Conservation (phyloP, 345 rosid genomes). For the Aquilaria yunnanensis region DNA sequence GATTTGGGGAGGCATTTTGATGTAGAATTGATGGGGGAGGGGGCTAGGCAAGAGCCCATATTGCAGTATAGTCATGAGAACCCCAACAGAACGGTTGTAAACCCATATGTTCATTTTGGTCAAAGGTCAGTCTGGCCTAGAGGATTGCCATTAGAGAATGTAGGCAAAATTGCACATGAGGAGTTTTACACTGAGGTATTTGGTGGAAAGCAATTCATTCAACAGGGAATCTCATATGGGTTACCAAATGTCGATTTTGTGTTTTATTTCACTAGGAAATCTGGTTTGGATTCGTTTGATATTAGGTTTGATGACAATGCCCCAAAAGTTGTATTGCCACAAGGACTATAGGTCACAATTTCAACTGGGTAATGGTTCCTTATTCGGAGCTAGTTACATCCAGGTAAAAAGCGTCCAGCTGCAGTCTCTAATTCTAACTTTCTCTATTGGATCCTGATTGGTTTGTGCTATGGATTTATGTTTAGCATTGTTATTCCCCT, state of each 20-base stretch:
- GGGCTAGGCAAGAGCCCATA: constrained; percentile 64
- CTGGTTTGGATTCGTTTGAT: not conserved
- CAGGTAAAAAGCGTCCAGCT: not conserved
- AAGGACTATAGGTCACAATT: constrained; percentile 1
- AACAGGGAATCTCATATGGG: constrained; percentile 86
- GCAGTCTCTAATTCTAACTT: too few relatives aligned
- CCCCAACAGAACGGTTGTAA: constrained; percentile 61
- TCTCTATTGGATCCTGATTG: too few relatives aligned
- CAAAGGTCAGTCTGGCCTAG: constrained; percentile 97
- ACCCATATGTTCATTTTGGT: constrained; percentile 90
- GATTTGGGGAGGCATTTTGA: constrained; percentile 82
- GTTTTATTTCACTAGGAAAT: not conserved
- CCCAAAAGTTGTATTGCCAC: too few relatives aligned
- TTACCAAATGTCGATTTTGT: constrained; percentile 93
- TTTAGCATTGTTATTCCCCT: too few relatives aligned
- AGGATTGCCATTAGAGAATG: constrained; percentile 88
- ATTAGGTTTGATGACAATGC: not conserved
- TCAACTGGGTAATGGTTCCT: constrained; percentile 1
- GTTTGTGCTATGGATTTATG: too few relatives aligned
- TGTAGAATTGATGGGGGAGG: constrained; percentile 70
- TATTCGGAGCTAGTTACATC: not conserved
- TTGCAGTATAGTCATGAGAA: constrained; percentile 82
- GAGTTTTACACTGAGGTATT: constrained; percentile 77
- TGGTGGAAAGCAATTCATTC: constrained; percentile 24
- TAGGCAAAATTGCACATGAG: constrained; percentile 79